Evolutionary conservation across 2,329 filamentous ascomycete genomes (phyloP), one percentile per base, ranked within the genome.

Genomic region (Phaeoacremonium minimum): DNA sequence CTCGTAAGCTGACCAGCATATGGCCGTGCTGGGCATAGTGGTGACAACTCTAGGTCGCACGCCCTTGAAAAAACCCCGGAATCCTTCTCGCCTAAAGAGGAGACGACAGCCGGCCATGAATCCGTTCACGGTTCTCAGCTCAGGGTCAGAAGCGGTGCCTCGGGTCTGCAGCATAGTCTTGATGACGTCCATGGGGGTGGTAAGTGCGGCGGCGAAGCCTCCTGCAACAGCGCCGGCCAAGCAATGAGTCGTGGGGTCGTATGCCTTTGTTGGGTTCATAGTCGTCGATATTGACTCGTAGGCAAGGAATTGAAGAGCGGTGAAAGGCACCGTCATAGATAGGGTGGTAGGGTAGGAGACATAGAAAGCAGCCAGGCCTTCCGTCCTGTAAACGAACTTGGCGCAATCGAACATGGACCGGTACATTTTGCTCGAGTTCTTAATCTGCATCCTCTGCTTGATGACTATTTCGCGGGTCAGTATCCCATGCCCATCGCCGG

Each of bases 361-460:
- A 69, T 98, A 98, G 67, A 98, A 98, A 37, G 93, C 91, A 35
- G 81, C 77, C 31, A 97, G 61, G 36, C 93, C 93, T 64, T 98
- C 93, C 35, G 80, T 83, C 52, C 75, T 80, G 67, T 95, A 95
- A 43, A 98, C 85, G 48, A 87, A 84, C 57, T 75, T 80, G 39
- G 91, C 91, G 70, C 93, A 98, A 57, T 96, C 85, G 38, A 75
- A 60, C 65, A 97, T 83, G 15, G 85, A 89, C 52, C 83, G 84
- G 67, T 97, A 95, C 68, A 83, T 80, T 49, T 77, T 79, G 48
- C 82, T 81, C n/a, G 91, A 97, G 54, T 93, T 86, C 59, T 95
- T 87, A 41, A 98, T 86, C 64, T 98, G 93, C 93, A 98, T 98
- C 52, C 93, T 87, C 64, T 98, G 93, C 68, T 98, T 98, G 71